Conservation (phyloP, 2,329 filamentous ascomycete genomes). For the Calonectria pauciramosa region DNA sequence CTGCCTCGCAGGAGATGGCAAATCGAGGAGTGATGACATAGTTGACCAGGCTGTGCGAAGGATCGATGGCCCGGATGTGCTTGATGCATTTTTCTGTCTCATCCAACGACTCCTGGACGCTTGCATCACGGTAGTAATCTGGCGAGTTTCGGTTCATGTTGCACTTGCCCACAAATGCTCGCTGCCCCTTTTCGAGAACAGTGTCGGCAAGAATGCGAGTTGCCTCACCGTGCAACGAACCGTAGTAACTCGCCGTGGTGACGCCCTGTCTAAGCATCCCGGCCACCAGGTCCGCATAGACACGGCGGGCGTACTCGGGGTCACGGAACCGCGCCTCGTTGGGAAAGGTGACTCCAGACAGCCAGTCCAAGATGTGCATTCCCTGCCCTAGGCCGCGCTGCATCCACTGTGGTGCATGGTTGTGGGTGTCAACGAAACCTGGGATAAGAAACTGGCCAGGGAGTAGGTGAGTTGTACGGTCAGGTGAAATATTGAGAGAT, state of each 20-base stretch:
- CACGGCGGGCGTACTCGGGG: slow-evolving; percentile 62
- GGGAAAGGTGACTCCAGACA: slow-evolving; percentile 73
- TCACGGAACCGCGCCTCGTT: slow-evolving; percentile 73
- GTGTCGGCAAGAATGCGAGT: slow-evolving; percentile 69
- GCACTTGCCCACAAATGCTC: slow-evolving; percentile 73
- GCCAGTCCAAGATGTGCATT: slow-evolving; percentile 72
- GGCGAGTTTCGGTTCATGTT: slow-evolving; percentile 72
- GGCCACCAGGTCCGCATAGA: slow-evolving; percentile 66
- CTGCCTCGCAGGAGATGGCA: slow-evolving; percentile 70
- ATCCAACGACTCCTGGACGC: slow-evolving; percentile 59
- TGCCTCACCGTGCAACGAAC: slow-evolving; percentile 67
- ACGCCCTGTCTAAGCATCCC: slow-evolving; percentile 73
- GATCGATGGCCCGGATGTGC: slow-evolving; percentile 62
- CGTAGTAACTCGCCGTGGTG: slow-evolving; percentile 74
- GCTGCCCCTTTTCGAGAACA: slow-evolving; percentile 67
- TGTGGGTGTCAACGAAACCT: slow-evolving; percentile 76
- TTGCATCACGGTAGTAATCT: slow-evolving; percentile 65
- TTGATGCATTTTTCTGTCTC: slow-evolving; percentile 65
- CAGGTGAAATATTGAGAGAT: slow-evolving; percentile 17
- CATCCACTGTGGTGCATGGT: slow-evolving; percentile 73
- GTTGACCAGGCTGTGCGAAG: slow-evolving; percentile 57
- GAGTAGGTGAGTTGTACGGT: slow-evolving; percentile 42
- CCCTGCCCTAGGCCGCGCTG: slow-evolving; percentile 63
- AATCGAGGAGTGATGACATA: slow-evolving; percentile 71
- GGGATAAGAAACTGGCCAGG: slow-evolving; percentile 68